Evolutionary conservation across 495 filamentous ascomycete species (phyloP), one percentile per base, ranked within the genome.

Genomic region (Lasiosphaeris hirsuta): DNA sequence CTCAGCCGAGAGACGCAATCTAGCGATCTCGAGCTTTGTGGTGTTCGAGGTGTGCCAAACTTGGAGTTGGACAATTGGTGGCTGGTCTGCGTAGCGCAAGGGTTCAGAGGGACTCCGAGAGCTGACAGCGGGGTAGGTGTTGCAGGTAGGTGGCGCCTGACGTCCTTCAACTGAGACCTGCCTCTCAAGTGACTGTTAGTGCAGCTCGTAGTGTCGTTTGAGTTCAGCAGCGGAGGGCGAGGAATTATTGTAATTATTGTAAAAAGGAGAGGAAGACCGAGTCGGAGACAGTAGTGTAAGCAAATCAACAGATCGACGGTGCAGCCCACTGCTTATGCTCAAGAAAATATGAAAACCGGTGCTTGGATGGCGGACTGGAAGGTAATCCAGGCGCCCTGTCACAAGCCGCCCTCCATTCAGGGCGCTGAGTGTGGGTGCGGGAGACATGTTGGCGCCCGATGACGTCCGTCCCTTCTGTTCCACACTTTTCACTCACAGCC

Each of bases 401-500:
- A 30, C 23, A 30, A 30, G 23, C 23, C 23, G 23, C 23, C 23
- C 23, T 30, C 23, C 5, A 35, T 40, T 40, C n/a, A n/a, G n/a
- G n/a, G n/a, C n/a, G 49, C 49, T 51, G 49, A 51, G 43, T 55
- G 53, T 30, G 23, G 23, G 23, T 30, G 23, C 23, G 23, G 2
- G 23, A 5, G 23, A 30, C 23, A 2, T 30, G 23, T 55, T 47
- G 53, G 53, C 53, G 42, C 53, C 53, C 53, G 53, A 55, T 55
- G 53, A 55, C 53, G 53, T 55, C 17, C 15, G 15, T 13, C 37
- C 19, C 38, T 9, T 23, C 23, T 30, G 23, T 30, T 30, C 23
- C 23, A 30, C 23, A 30, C 23, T 2, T n/a, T 18, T 10, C 41
- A 55, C n/a, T n/a, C n/a, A n/a, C n/a, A n/a, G n/a, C n/a, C 53